Evolutionary conservation across 2,329 filamentous ascomycete species (phyloP).

Genomic region (Sporothrix pallida): DNA sequence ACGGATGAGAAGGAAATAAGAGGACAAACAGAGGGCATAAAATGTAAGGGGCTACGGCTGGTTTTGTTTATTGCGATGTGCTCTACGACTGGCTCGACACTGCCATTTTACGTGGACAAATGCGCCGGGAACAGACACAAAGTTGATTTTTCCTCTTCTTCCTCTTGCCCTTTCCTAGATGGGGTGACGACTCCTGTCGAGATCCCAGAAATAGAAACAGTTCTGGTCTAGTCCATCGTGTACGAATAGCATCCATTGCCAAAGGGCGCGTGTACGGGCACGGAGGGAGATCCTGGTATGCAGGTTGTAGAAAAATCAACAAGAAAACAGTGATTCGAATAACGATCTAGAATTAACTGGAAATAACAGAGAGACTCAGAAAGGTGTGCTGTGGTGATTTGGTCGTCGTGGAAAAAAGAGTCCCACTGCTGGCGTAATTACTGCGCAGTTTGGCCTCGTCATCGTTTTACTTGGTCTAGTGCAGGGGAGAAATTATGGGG

Average conservation of each 20-base stretch:
- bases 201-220: conserved; percentile 12
- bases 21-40: conserved; percentile 12
- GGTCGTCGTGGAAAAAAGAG: not conserved
- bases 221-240: not conserved
- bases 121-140: not conserved
- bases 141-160: conserved; percentile 5
- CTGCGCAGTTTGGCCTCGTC: conserved; percentile 22
- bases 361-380: no score
- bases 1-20: not conserved
- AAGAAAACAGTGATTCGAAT: no score
- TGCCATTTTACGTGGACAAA: not conserved
- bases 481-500: not conserved
- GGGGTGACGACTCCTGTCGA: not conserved
- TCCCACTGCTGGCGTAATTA: conserved; percentile 19
- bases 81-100: not conserved
- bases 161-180: not conserved
- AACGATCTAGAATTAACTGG: no score
- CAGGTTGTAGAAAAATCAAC: not conserved
- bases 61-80: conserved; percentile 11
- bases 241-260: not conserved
- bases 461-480: conserved; percentile 6
- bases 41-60: not conserved
- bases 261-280: not conserved
- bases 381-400: not conserved
- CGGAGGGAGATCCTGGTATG: no score